Base-by-base conservation (phyloP, 345 rosid species). In the Excoecaria agallocha region DNA sequence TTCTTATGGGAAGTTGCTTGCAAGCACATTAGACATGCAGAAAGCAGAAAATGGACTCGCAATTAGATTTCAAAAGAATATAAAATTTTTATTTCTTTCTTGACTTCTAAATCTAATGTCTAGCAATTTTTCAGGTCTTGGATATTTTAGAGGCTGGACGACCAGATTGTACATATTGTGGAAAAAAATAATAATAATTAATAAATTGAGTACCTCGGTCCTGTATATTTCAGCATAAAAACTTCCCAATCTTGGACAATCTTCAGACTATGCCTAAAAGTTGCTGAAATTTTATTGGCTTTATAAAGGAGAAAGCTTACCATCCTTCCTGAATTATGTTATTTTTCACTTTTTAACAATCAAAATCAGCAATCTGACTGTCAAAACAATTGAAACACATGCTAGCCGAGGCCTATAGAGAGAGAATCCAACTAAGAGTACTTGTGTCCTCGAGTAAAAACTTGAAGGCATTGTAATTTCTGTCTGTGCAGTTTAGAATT, bases 401-500 rank as follows among this genome's bases (percentile, higher is more conserved):
- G 30, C 30, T 30, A 30, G 30, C 30, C 30, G 30, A 30, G 30
- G 30, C 30, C 30, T 30, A 43, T 43, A 43, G 48, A 43, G 30
- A 30, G 56, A 43, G 61, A 41, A 37, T 63, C 22, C 60, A 64
- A 49, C 39, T 43, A 45, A 41, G 57, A 22, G 39, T 37, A 46
- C 43, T 35, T 19, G 17, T 41, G 48, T 41, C 24, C 17, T 51
- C 56, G 4, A 10, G 48, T 56, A 25, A 46, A 6, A 16, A 37
- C 43, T 20, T 12, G 66, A 59, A 45, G 67, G 41, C 74, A 25
- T 24, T 13, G 19, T 9, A 13, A 43, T 38, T 57, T 57, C 24
- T 71, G 35, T 41, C 2, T 72, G 75, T 61, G 35, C 68, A 72
- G 58, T 6, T 39, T 38, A 54, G 8, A 8, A 68, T 16, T 52